These are phyloP conservation scores for Russula brevipes DNA, from an alignment of 768 basidiomycete genomes.

Conservation along the genomic window DNA sequence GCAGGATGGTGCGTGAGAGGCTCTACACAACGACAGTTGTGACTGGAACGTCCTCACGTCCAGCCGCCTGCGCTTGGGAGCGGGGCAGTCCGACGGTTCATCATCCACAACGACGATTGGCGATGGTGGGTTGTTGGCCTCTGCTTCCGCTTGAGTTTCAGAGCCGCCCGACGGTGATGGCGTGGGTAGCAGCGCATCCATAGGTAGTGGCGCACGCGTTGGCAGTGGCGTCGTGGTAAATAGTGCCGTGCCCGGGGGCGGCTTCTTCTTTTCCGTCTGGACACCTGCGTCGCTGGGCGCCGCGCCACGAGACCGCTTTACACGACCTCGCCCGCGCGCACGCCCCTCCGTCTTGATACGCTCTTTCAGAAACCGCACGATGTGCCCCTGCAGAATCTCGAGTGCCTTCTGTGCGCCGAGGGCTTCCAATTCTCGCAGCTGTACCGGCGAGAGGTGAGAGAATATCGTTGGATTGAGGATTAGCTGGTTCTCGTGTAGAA, in stretches of 20 bases:
- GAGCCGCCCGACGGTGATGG: constrained; percentile 29
- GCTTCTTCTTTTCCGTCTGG: constrained; percentile 8
- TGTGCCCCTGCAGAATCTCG: constrained; percentile 75
- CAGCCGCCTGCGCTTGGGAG: constrained; percentile 48
- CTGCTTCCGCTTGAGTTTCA: constrained; percentile 26
- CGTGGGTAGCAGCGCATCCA: constrained; percentile 32
- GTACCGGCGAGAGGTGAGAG: constrained; percentile 64
- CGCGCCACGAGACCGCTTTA: constrained; percentile 23
- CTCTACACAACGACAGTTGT: constrained; percentile 13
- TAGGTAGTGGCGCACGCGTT: constrained; percentile 17
- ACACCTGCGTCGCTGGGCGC: constrained; percentile 10
- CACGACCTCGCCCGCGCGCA: constrained; percentile 27
- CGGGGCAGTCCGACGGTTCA: constrained; percentile 46
- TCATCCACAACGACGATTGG: constrained; percentile 58
- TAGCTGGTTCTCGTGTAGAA: constrained; percentile 77
- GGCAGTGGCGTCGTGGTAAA: constrained; percentile 22
- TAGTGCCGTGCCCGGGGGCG: constrained; percentile 4
- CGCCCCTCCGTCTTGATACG: constrained; percentile 43
- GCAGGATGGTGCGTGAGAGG: not conserved
- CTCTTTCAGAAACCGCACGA: constrained; percentile 82
- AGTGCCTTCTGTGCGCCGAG: constrained; percentile 81
- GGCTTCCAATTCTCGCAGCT: constrained; percentile 68
- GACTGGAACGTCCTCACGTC: constrained; percentile 20
- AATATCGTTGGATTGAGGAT: constrained; percentile 85
- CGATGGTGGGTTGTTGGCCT: constrained; percentile 43